These are phyloP conservation scores for Rubroboletus pulcherrimus DNA, from an alignment of 768 basidiomycete species.

Conservation along the genomic window DNA sequence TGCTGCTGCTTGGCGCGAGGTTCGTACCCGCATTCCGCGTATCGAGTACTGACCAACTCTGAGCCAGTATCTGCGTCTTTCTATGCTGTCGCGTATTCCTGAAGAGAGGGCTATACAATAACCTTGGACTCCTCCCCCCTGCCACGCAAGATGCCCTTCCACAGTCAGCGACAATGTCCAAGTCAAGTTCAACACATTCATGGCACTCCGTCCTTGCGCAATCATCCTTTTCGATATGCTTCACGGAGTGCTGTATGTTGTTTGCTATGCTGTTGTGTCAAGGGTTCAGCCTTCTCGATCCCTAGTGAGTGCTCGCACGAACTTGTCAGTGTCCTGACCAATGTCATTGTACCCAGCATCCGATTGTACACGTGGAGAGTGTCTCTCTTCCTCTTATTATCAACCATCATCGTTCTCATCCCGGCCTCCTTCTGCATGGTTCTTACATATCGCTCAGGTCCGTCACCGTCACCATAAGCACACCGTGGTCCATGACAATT, in stretches of 20 bases:
- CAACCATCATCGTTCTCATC: slow-evolving; percentile 59
- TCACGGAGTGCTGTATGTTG: slow-evolving; percentile 70
- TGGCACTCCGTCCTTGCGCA: slow-evolving; percentile 57
- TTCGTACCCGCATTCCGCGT: not conserved
- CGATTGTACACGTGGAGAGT: slow-evolving; percentile 66
- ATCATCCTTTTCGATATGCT: slow-evolving; percentile 62
- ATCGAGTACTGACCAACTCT: not conserved
- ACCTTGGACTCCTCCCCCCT: slow-evolving; percentile 49
- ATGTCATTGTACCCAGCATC: slow-evolving; percentile 36
- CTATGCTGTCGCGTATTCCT: slow-evolving; percentile 58
- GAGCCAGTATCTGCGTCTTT: slow-evolving; percentile 47
- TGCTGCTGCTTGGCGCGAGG: slow-evolving; percentile 20
- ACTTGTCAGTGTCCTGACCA: slow-evolving; percentile 1
- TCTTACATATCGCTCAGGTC: slow-evolving; percentile 41
- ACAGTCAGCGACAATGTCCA: slow-evolving; percentile 21
- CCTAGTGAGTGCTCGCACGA: slow-evolving; percentile 43
- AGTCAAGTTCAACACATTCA: slow-evolving; percentile 20
- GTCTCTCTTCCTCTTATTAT: slow-evolving; percentile 59
- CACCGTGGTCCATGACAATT: not conserved
- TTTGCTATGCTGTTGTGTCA: slow-evolving; percentile 75
- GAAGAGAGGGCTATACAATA: slow-evolving; percentile 53
- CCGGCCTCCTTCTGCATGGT: slow-evolving; percentile 64
- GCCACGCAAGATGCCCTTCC: slow-evolving; percentile 24
- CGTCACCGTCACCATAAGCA: slow-evolving; percentile 1
- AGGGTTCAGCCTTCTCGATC: slow-evolving; percentile 49